These are phyloP conservation scores for Pseudogymnoascus sp. DNA, from an alignment of 2,329 filamentous ascomycete species.

Conservation along the genomic window DNA sequence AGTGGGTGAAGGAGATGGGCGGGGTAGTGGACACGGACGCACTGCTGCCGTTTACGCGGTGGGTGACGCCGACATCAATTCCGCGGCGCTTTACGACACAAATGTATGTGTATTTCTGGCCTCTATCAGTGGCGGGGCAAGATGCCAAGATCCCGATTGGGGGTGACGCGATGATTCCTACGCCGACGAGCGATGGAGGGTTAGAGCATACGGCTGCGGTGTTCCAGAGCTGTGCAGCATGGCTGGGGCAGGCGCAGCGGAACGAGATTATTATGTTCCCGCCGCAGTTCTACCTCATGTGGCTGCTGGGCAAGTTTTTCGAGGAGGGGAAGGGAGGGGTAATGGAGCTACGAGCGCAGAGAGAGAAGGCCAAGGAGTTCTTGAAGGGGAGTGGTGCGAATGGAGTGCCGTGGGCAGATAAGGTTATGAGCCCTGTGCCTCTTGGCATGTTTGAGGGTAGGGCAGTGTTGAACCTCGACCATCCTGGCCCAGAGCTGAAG, in stretches of 20 bases:
- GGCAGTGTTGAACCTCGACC: constrained; percentile 49
- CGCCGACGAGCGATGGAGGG: constrained; percentile 62
- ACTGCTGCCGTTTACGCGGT: constrained; percentile 78
- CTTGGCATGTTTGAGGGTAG: constrained; percentile 41
- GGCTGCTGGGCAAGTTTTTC: constrained; percentile 33
- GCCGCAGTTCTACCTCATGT: constrained; percentile 73
- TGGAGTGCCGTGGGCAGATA: constrained; percentile 45
- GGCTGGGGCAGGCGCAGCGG: constrained; percentile 56
- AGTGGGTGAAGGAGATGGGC: constrained; percentile 54
- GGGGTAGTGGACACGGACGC: constrained; percentile 58
- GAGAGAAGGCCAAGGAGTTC: constrained; percentile 48
- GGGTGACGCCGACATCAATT: constrained; percentile 73
- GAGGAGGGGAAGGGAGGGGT: constrained; percentile 19
- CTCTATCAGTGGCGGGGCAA: constrained; percentile 35
- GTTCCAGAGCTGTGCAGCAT: constrained; percentile 64
- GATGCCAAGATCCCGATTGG: constrained; percentile 11
- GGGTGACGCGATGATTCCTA: constrained; percentile 28
- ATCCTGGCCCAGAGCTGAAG: constrained; percentile 49
- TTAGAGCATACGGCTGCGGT: constrained; percentile 63
- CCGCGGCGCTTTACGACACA: constrained; percentile 83
- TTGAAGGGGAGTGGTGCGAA: constrained; percentile 38
- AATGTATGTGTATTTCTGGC: constrained; percentile 93
- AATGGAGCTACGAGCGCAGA: constrained; percentile 38
- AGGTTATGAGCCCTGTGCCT: constrained; percentile 52
- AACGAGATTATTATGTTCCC: constrained; percentile 80